phyloP scores from a whole-genome alignment of 2,329 filamentous ascomycete genomes.

The Ophiostoma tasmaniense region DNA sequence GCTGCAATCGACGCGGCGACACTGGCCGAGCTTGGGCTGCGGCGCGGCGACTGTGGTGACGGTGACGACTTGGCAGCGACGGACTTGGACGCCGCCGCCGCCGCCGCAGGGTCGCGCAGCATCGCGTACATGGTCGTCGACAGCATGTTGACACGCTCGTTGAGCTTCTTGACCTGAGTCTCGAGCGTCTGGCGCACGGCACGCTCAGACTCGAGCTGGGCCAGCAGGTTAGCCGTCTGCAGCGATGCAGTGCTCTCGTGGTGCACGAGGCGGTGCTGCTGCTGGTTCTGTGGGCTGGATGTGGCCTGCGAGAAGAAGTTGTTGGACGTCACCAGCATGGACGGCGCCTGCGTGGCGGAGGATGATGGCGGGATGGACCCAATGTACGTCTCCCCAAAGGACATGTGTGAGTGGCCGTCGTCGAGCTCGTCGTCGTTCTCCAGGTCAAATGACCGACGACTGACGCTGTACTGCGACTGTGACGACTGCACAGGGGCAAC shows the following conservation, averaged over 20 bases:
- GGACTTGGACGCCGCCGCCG: constrained; percentile 23
- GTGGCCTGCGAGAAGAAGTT: neutral
- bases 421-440: constrained; percentile 19
- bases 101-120: constrained; percentile 26
- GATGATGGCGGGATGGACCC: constrained; percentile 32
- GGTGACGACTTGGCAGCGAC: neutral
- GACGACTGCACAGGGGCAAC: constrained; percentile 20
- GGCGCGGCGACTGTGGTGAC: constrained; percentile 21
- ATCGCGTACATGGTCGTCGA: constrained; percentile 34
- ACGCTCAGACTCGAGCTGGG: constrained; percentile 49
- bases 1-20: constrained; percentile 2
- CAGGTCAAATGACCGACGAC: constrained; percentile 30
- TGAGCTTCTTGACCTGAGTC: constrained; percentile 45
- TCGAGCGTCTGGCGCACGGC: constrained; percentile 48
- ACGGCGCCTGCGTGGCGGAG: constrained; percentile 25
- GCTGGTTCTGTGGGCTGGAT: neutral
- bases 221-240: constrained; percentile 38
- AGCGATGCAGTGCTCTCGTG: constrained; percentile 28
- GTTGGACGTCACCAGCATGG: constrained; percentile 14
- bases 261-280: constrained; percentile 29
- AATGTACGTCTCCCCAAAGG: constrained; percentile 41
- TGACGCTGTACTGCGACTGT: constrained; percentile 29
- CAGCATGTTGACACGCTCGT: constrained; percentile 40
- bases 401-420: constrained; percentile 31
- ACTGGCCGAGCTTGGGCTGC: constrained; percentile 14